phyloP scores from a whole-genome alignment of 331 rosid species.

The Quercus phellos region DNA sequence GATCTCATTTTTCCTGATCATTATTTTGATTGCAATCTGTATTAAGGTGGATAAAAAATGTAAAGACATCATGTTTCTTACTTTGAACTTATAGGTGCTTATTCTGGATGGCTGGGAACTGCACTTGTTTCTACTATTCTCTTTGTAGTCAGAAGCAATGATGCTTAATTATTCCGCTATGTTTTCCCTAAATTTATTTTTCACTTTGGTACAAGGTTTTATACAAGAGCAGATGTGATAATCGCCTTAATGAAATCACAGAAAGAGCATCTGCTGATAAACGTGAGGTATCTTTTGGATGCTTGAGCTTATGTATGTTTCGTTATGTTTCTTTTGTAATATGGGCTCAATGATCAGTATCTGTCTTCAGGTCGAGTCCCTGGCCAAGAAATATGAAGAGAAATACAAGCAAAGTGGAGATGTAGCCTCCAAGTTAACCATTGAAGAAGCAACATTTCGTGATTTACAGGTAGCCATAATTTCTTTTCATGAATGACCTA shows the following conservation, averaged over 20 bases:
- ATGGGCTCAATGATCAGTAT: conserved; percentile 15
- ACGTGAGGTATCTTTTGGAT: conserved; percentile 58
- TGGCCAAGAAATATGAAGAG: conserved; percentile 86
- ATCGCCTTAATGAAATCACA: conserved; percentile 74
- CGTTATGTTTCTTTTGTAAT: background rate
- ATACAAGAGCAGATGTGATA: conserved; percentile 99
- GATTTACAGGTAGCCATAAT: conserved; percentile 68
- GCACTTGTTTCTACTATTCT: background rate
- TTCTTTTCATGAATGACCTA: conserved; percentile 1
- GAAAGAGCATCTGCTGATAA: conserved; percentile 80
- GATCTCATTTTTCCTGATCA: background rate
- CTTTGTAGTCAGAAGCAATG: background rate
- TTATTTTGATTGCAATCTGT: background rate
- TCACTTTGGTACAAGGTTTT: conserved; percentile 51
- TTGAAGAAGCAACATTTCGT: conserved; percentile 89
- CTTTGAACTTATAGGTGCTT: background rate
- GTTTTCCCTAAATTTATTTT: conserved; percentile 2
- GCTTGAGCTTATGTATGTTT: conserved; percentile 5
- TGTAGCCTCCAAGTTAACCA: conserved; percentile 85
- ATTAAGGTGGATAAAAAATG: background rate
- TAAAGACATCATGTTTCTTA: background rate
- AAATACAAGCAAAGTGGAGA: conserved; percentile 91
- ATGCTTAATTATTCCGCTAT: background rate
- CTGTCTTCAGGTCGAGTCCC: conserved; percentile 62
- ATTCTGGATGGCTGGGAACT: background rate